Evolutionary conservation across 108 stramenopile species (phyloP).

Genomic region (Schizochytrium sp.): DNA sequence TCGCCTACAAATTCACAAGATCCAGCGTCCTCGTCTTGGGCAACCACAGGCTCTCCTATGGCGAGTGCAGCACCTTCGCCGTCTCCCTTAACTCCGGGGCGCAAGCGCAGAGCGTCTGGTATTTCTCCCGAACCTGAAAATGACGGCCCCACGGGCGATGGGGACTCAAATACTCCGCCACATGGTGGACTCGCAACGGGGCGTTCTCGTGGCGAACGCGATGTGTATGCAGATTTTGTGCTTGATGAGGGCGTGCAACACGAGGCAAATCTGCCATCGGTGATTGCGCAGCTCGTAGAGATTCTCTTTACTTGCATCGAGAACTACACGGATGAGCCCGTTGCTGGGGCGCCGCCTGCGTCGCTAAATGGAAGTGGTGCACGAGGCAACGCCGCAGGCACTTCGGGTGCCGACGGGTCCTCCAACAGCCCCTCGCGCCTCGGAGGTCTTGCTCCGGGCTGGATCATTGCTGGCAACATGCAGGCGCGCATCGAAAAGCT

Average conservation of each 20-base stretch:
- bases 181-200: neutral
- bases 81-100: too few species aligned
- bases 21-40: too few species aligned
- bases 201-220: neutral
- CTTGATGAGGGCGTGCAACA: neutral
- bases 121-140: too few species aligned
- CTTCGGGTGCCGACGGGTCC: neutral
- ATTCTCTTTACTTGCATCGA: neutral
- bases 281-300: neutral
- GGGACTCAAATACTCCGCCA: neutral
- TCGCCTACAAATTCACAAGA: too few species aligned
- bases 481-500: neutral
- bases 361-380: neutral
- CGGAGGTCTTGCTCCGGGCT: constrained; percentile 1
- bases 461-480: neutral
- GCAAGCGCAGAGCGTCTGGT: too few species aligned
- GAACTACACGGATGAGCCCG: neutral
- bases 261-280: neutral
- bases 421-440: neutral
- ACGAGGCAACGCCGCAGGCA: neutral
- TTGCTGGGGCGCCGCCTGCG: neutral
- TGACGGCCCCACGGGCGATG: too few species aligned
- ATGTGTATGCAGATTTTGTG: neutral
- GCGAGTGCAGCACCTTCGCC: too few species aligned
- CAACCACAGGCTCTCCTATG: too few species aligned